A percentile compares a stretch with the other conserved stretches of the same genome.
These are phyloP conservation scores for Sechiopsis laciniata DNA, from an alignment of 306 rosid genomes.

Conservation along the genomic window DNA sequence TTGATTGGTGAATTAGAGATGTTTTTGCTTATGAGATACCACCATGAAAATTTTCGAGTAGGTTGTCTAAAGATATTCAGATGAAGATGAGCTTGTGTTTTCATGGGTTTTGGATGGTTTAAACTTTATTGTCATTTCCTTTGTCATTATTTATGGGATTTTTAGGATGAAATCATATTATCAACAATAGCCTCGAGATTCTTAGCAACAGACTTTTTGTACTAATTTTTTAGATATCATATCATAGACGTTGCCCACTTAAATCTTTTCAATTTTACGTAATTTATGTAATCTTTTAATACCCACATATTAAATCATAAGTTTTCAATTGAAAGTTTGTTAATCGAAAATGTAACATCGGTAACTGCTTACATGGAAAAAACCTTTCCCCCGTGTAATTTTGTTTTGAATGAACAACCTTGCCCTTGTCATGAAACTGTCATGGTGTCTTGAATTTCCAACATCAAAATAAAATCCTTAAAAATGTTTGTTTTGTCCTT, in stretches of 20 bases:
- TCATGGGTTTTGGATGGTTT: conserved; percentile 11
- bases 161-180: conserved; percentile 7
- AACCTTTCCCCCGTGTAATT: too few species aligned
- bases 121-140: not conserved
- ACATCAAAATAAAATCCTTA: too few species aligned
- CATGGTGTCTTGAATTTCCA: too few species aligned
- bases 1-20: conserved; percentile 24
- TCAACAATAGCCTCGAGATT: not conserved
- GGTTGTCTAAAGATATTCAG: not conserved
- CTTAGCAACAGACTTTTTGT: not conserved
- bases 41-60: not conserved
- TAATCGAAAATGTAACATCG: not conserved
- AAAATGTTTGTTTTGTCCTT: too few species aligned
- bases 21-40: not conserved
- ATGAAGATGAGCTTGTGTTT: not conserved
- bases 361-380: too few species aligned
- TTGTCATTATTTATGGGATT: conserved; percentile 1
- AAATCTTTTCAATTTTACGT: not conserved
- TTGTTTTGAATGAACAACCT: too few species aligned
- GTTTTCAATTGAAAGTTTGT: not conserved
- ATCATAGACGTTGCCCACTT: not conserved
- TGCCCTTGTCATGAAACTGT: too few species aligned
- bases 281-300: not conserved
- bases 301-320: not conserved
- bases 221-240: conserved; percentile 6